Percentiles rank a stretch among this genome's conserved stretches.
Evolutionary conservation across 2,329 filamentous ascomycete genomes (phyloP).

Genomic region (Alternaria atra): DNA sequence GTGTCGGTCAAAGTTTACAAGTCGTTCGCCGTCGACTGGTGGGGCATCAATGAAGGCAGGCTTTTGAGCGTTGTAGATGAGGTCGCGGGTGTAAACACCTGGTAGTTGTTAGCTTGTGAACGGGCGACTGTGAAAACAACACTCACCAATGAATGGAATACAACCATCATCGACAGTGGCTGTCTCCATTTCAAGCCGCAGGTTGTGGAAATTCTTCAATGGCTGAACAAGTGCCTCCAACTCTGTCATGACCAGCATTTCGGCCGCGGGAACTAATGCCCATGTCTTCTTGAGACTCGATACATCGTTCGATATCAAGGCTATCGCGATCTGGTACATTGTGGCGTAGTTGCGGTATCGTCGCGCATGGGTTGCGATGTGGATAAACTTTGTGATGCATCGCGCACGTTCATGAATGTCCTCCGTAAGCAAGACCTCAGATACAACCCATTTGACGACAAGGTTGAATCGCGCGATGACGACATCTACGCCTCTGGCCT

Average conservation of each 20-base stretch:
- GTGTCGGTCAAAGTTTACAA: conserved; percentile 86
- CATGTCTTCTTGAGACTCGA: conserved; percentile 74
- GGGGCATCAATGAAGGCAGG: conserved; percentile 77
- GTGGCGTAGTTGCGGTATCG: conserved; percentile 84
- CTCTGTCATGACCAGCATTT: conserved; percentile 71
- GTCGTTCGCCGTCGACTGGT: conserved; percentile 64
- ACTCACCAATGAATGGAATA: conserved; percentile 81
- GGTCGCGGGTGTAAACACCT: conserved; percentile 80
- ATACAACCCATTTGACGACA: conserved; percentile 86
- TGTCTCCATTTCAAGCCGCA: conserved; percentile 82
- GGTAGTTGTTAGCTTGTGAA: conserved; percentile 18
- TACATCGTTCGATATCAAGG: conserved; percentile 77
- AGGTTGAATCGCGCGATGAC: conserved; percentile 88
- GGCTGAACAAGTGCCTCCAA: conserved; percentile 79
- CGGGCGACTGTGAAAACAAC: not conserved
- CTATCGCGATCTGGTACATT: conserved; percentile 81
- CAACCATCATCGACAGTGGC: conserved; percentile 72
- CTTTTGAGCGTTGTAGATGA: conserved; percentile 82
- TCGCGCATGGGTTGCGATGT: conserved; percentile 79
- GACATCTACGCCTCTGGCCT: conserved; percentile 80
- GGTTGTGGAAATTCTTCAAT: conserved; percentile 77
- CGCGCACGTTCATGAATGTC: conserved; percentile 75
- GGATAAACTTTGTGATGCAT: conserved; percentile 82
- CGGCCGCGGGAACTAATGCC: conserved; percentile 71
- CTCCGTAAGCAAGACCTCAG: conserved; percentile 79